These are phyloP conservation scores for Chlamydomonas sp. DNA, from an alignment of 139 green algal genomes.

Conservation along the genomic window DNA sequence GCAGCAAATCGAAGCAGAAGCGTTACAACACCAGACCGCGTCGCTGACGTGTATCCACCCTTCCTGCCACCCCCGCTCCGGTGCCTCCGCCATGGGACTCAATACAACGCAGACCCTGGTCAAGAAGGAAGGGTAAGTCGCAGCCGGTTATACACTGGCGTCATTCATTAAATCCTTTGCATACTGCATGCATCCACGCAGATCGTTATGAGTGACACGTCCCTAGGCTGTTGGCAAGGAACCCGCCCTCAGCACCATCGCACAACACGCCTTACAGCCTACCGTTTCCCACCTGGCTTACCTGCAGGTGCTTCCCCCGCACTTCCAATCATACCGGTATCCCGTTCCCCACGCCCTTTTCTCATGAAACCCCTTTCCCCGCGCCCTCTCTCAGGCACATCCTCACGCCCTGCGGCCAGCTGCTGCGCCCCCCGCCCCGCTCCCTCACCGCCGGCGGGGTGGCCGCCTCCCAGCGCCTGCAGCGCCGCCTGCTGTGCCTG, in stretches of 20 bases:
- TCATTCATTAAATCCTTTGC: background rate
- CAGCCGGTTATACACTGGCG: background rate
- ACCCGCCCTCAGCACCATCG: background rate
- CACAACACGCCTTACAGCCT: too few relatives aligned
- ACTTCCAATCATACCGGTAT: background rate
- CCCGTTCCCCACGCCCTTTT: background rate
- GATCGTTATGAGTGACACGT: too few relatives aligned
- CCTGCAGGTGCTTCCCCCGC: background rate
- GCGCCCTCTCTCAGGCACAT: background rate
- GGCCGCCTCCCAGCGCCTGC: conserved; percentile 3
- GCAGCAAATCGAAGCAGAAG: too few relatives aligned
- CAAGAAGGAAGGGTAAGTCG: conserved; percentile 32
- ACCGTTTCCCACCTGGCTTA: background rate
- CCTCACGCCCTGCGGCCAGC: background rate
- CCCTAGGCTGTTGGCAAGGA: too few relatives aligned
- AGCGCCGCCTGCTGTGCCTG: conserved; percentile 19
- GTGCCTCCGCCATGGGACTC: background rate
- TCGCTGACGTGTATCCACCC: background rate
- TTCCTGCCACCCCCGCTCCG: background rate
- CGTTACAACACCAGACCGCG: background rate
- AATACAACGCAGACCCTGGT: background rate
- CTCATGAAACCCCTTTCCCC: background rate
- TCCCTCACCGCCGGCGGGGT: background rate
- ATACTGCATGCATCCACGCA: background rate
- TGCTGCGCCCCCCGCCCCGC: background rate